Percentiles rank a stretch among this genome's conserved stretches.
Evolutionary conservation across 1,284 basidiomycete genomes (phyloP).

Genomic region (Apiotrichum porosum): DNA sequence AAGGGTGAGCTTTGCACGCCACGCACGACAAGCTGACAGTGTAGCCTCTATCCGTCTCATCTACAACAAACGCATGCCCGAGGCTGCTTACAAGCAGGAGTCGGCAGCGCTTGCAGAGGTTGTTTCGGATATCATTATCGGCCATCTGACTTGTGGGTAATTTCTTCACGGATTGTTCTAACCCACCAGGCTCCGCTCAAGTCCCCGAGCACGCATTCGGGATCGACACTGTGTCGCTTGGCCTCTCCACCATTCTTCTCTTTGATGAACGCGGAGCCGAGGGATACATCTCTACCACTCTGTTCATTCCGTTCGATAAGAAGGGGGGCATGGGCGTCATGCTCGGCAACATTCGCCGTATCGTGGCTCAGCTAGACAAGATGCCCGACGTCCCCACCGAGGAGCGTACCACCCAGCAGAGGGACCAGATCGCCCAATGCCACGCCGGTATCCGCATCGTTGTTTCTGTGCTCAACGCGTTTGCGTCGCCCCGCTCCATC

Average conservation of each 20-base stretch:
- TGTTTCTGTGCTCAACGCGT: conserved; percentile 68
- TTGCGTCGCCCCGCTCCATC: conserved; percentile 73
- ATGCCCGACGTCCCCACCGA: conserved; percentile 52
- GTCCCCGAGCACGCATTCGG: conserved; percentile 21
- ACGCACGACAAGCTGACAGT: conserved; percentile 1
- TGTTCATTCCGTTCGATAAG: conserved; percentile 70
- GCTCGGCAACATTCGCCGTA: conserved; percentile 58
- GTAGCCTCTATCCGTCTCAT: conserved; percentile 82
- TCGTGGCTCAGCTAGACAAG: conserved; percentile 56
- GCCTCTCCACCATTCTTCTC: conserved; percentile 65
- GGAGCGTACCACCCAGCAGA: conserved; percentile 56
- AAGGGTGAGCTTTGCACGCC: conserved; percentile 61
- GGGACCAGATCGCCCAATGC: conserved; percentile 51
- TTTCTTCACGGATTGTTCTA: not conserved
- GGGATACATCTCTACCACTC: conserved; percentile 73
- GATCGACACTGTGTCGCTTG: conserved; percentile 67
- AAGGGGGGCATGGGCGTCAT: conserved; percentile 68
- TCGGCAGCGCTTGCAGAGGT: conserved; percentile 64
- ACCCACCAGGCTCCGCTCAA: conserved; percentile 3
- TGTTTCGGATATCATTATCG: conserved; percentile 67
- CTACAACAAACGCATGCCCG: conserved; percentile 67
- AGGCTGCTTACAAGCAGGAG: conserved; percentile 71
- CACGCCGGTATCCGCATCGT: conserved; percentile 41
- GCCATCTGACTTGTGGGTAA: conserved; percentile 57
- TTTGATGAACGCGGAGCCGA: conserved; percentile 76